Conservation (phyloP, 2,329 filamentous ascomycete species). For the Talaromyces sp. region DNA sequence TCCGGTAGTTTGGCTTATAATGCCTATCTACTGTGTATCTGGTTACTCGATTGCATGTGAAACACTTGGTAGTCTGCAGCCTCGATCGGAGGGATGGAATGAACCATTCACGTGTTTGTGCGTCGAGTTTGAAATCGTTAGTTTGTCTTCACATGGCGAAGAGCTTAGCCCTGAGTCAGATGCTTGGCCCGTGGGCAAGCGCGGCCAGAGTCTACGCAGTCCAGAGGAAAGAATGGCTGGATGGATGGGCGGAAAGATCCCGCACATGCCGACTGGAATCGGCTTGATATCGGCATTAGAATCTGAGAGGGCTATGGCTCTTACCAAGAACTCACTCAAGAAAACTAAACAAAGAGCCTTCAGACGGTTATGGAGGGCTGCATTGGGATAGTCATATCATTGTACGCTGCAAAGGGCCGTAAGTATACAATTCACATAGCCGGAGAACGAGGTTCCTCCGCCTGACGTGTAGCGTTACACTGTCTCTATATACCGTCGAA, state of each 20-base stretch:
- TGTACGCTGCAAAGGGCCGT: background rate
- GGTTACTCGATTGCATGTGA: conserved; percentile 16
- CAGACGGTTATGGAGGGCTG: background rate
- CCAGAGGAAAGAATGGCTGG: background rate
- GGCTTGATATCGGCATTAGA: background rate
- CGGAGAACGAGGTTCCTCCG: background rate
- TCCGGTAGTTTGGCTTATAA: background rate
- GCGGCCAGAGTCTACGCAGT: background rate
- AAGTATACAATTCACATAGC: background rate
- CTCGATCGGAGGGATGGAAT: background rate
- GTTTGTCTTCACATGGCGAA: background rate
- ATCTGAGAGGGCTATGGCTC: too few species aligned
- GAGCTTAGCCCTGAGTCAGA: background rate
- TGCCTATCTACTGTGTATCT: background rate
- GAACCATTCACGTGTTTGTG: background rate
- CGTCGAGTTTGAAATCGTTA: too few species aligned
- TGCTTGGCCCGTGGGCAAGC: too few species aligned
- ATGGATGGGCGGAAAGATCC: background rate
- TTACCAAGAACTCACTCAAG: too few species aligned
- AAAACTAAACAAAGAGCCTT: too few species aligned
- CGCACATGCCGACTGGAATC: background rate
- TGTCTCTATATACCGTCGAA: conserved; percentile 75
- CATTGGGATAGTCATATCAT: background rate
- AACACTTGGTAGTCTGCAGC: background rate
- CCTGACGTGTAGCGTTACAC: conserved; percentile 44